Conservation (phyloP, 345 rosid species). For the Luvunga scandens region DNA sequence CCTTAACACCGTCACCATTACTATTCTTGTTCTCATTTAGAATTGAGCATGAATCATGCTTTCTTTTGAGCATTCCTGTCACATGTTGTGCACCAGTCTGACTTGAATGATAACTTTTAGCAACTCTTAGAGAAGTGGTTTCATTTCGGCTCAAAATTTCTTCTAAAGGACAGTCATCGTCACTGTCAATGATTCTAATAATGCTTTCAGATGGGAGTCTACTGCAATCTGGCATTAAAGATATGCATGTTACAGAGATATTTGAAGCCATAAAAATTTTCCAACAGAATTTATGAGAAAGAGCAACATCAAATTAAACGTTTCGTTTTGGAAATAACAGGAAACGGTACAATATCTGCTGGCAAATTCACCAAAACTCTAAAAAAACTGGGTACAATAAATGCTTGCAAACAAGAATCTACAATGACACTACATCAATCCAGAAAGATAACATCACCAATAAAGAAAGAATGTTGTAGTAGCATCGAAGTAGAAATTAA, state of each 20-base stretch:
- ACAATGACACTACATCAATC: not conserved
- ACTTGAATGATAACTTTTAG: not conserved
- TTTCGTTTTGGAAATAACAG: not conserved
- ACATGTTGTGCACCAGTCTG: not conserved
- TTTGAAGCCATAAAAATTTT: not conserved
- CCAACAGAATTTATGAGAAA: not conserved
- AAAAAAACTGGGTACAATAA: not conserved
- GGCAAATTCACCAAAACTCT: not conserved
- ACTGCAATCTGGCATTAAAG: conserved; percentile 16
- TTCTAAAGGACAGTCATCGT: conserved; percentile 21
- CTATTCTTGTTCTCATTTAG: conserved; percentile 1
- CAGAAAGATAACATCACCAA: not conserved
- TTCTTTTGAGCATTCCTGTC: conserved; percentile 31
- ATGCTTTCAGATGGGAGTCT: conserved; percentile 5
- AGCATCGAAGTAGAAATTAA: too few species aligned
- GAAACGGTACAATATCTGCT: too few species aligned
- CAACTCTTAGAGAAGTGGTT: not conserved
- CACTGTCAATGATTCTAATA: conserved; percentile 34
- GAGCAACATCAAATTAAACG: not conserved
- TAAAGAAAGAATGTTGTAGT: not conserved
- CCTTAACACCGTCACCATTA: not conserved
- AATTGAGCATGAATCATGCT: conserved; percentile 9
- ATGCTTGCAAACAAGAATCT: not conserved
- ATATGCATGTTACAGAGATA: not conserved
- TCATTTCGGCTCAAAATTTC: conserved; percentile 8